phyloP scores from a whole-genome alignment of 1,284 basidiomycete species.

The Pseudomicrostroma phylloplanum region DNA sequence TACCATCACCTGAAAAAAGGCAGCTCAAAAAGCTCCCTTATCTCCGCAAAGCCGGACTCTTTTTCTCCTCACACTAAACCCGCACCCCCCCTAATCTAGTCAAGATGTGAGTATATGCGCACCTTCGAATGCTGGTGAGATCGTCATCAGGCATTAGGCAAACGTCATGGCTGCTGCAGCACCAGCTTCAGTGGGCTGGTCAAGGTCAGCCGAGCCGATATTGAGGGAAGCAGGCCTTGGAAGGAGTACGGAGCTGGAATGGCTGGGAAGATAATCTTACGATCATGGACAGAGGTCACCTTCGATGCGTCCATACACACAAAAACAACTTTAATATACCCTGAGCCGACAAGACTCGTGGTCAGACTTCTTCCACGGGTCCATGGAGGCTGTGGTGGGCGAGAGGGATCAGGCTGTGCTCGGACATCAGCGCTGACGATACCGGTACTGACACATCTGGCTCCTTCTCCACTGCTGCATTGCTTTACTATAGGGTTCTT shows the following conservation, averaged over 20 bases:
- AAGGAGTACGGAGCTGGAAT: neutral
- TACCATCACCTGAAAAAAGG: neutral
- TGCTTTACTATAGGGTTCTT: conserved; percentile 9
- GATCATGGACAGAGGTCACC: neutral
- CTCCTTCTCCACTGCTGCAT: neutral
- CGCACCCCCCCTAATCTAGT: neutral
- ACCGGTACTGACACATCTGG: neutral
- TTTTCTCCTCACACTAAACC: neutral
- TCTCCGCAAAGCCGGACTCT: neutral
- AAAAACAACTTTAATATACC: conserved; percentile 10
- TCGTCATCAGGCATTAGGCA: too few relatives aligned
- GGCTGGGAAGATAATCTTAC: conserved; percentile 3
- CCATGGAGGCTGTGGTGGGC: neutral
- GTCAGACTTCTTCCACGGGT: neutral
- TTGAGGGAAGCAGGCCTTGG: neutral
- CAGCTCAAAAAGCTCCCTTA: neutral
- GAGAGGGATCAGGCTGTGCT: neutral
- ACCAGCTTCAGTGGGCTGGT: neutral
- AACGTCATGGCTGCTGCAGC: neutral
- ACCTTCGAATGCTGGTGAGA: neutral
- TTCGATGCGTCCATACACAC: conserved; percentile 1
- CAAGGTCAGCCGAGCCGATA: neutral
- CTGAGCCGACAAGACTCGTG: neutral
- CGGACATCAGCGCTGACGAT: neutral
- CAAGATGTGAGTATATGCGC: conserved; percentile 7